Evolutionary conservation across 2,329 filamentous ascomycete species (phyloP), one percentile per base, ranked within the genome.

Genomic region (Fusarium abutilonis): DNA sequence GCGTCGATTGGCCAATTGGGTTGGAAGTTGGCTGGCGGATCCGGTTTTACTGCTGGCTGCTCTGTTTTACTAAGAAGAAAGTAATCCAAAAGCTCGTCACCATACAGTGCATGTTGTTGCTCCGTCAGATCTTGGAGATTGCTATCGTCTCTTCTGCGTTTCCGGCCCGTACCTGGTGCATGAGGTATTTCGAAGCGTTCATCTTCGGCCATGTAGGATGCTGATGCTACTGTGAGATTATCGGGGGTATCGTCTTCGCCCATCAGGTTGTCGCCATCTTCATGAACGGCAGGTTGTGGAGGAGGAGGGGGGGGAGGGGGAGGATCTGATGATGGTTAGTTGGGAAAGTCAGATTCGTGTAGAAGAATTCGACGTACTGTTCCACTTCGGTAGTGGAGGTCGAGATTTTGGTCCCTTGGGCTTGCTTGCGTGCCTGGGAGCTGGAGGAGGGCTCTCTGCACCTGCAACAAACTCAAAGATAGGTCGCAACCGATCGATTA

Each of bases 1-100:
- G 93, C 90, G 74, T 99, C 95, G 62, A 99, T 97, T n/a, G 89
- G 83, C 75, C 92, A 91, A 76, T 99, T 90, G 6, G 96, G 88
- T 72, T 96, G 89, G 70, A 97, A 96, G 73, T 92, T 90, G 31
- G 87, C 81, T 0, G 95, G 95, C 3, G 94, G 93, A 59, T 92
- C 87, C 2, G 93, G 93, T 50, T 82, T 87, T 68, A 79, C 86
- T 71, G 88, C 87, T 17, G 88, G 86, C 56, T 90, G 88, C 75
- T 93, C 89, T 60, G 91, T 90, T 65, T 92, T 89, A 47, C 91
- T 87, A 40, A 94, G 88, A 78, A 98, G 89, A 72, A 98, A 99
- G 78, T 98, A 99, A 76, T 99, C 95, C 32, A 99, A 82, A 23
- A 99, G 84, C 69, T 95, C 91, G 66, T 99, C 95, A 14, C 93